phyloP scores from a whole-genome alignment of 345 rosid genomes.

The Alliaria petiolata region DNA sequence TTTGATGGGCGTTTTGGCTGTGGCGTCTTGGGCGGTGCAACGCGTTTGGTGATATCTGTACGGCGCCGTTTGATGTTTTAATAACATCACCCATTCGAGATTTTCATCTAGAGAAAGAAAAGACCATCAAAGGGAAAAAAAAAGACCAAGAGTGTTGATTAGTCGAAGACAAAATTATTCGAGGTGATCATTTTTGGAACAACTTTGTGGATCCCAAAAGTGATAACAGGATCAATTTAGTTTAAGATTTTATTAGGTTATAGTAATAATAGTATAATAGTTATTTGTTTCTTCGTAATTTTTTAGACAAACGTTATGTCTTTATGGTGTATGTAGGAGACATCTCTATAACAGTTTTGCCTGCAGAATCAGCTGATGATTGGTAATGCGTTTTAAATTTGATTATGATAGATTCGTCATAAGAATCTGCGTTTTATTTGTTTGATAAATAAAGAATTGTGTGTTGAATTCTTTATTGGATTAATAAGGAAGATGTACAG shows the following conservation, averaged over 20 bases:
- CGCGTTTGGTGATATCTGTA: slow-evolving; percentile 16
- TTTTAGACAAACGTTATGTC: slow-evolving; percentile 14
- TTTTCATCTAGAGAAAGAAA: background rate
- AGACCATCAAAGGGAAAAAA: background rate
- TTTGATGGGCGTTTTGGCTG: slow-evolving; percentile 1
- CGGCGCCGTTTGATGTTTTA: background rate
- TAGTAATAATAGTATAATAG: background rate
- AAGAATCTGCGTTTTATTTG: background rate
- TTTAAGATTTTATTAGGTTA: background rate
- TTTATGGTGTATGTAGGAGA: background rate
- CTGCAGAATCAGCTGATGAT: background rate
- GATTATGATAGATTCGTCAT: background rate
- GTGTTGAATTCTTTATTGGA: background rate
- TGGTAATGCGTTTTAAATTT: background rate
- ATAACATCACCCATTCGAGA: slow-evolving; percentile 2
- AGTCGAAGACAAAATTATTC: background rate
- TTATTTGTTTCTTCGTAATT: background rate
- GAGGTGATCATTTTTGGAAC: background rate
- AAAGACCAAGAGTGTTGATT: background rate
- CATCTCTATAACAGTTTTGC: background rate
- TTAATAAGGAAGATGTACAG: background rate
- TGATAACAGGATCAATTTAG: background rate
- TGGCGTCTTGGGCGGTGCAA: slow-evolving; percentile 11
- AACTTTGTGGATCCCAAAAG: background rate
- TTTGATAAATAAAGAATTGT: background rate